A percentile compares a stretch with the other conserved stretches of the same genome.
phyloP scores from a whole-genome alignment of 2,329 filamentous ascomycete species.

The Zelopaecilomyces penicillatus region DNA sequence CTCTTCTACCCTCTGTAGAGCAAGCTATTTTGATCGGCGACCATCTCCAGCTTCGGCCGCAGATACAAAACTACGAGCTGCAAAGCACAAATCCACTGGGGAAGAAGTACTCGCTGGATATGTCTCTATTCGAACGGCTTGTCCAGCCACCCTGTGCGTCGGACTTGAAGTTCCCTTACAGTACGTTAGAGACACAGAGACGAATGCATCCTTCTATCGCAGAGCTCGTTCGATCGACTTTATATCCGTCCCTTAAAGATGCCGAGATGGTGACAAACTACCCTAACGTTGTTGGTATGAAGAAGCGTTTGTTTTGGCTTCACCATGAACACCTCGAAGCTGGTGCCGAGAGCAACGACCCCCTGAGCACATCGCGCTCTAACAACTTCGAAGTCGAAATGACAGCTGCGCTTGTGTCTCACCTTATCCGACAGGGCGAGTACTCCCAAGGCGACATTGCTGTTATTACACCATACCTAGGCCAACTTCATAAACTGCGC shows the following conservation, averaged over 20 bases:
- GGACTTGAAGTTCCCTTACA: constrained; percentile 20
- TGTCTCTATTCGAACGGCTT: constrained; percentile 54
- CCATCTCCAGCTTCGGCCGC: constrained; percentile 52
- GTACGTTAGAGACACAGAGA: constrained; percentile 47
- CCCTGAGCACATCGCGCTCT: constrained; percentile 36
- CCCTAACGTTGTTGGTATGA: constrained; percentile 46
- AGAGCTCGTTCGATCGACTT: constrained; percentile 43
- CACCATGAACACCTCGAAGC: constrained; percentile 46
- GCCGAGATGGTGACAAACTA: constrained; percentile 27
- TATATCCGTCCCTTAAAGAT: constrained; percentile 52
- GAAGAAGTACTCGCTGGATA: constrained; percentile 44
- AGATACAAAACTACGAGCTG: constrained; percentile 46
- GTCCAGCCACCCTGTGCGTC: constrained; percentile 25
- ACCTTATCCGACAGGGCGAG: constrained; percentile 55
- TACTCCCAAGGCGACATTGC: constrained; percentile 57
- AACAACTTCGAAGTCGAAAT: constrained; percentile 58
- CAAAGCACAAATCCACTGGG: constrained; percentile 42
- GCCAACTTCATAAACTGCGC: constrained; percentile 47
- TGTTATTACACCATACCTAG: constrained; percentile 58
- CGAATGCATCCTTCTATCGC: constrained; percentile 60
- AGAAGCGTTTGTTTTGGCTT: constrained; percentile 50
- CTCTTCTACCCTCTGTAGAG: constrained; percentile 50
- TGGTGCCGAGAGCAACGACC: constrained; percentile 19
- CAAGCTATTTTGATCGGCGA: constrained; percentile 58
- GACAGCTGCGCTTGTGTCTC: constrained; percentile 51